Evolutionary conservation across 1,284 basidiomycete species (phyloP), one percentile per base, ranked within the genome.

Genomic region (Entoloma clypeatum): DNA sequence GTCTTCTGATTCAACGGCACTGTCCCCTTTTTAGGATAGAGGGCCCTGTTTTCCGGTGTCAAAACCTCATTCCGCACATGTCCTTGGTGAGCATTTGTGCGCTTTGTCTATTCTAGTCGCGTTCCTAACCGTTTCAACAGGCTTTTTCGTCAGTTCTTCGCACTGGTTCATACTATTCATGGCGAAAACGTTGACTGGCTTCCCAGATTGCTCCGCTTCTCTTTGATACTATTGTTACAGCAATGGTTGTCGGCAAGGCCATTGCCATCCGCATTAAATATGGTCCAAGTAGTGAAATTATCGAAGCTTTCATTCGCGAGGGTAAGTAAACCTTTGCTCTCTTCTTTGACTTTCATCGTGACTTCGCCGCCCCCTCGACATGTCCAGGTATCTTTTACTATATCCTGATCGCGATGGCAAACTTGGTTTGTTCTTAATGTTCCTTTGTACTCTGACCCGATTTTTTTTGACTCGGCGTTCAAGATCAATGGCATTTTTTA

Each of bases 281-380:
- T 29, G 79, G 82, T n/a, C 75, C 81, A 22, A 85, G 75, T 53
- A 87, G 83, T 55, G 73, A 79, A 35, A 72, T 88, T 30, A 85
- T 88, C 45, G 84, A 87, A 56, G 87, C 86, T 17, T 87, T 87
- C 62, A 67, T 88, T 51, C 81, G 82, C 36, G 86, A 88, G 71
- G 85, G 81, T 80, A 56, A n/a, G 27, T 36, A 7, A n/a, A n/a
- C n/a, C n/a, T n/a, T n/a, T n/a, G n/a, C n/a, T n/a, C n/a, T 9
- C 10, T 25, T 43, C 27, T 19, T 27, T 35, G 27, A 10, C 13
- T 37, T 50, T 35, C 31, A 28, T 27, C 13, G 43, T 40, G 27
- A 11, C 29, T 25, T 25, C 23, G 8, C n/a, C 32, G 38, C 32
- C 11, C 34, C 23, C 9, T n/a, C n/a, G n/a, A 14, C 25, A 21